Conservation (phyloP, 164 flowering plant species). For the Sextonia rubra region DNA sequence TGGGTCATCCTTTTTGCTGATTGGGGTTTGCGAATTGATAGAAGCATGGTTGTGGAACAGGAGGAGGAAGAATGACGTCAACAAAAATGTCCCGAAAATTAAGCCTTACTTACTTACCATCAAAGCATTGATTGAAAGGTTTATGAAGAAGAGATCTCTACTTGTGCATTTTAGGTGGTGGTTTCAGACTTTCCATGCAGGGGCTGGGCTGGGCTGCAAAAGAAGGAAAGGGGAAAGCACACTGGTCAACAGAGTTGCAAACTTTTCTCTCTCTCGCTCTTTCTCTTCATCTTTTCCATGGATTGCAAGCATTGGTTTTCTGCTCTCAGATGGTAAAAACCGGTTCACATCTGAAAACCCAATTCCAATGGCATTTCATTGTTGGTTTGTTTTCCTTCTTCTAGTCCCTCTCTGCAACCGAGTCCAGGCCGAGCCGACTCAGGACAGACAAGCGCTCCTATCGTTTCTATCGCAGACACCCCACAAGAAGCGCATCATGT, state of each 20-base stretch:
- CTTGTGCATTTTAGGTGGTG: too few species aligned
- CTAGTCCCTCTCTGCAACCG: neutral
- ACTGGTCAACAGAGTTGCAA: neutral
- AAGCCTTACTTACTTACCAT: too few species aligned
- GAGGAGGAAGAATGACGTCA: too few species aligned
- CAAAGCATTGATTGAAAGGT: too few species aligned
- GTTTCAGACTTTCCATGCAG: neutral
- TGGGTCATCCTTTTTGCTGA: too few species aligned
- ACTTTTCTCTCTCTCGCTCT: neutral
- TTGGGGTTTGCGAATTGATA: too few species aligned
- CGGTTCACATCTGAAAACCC: neutral
- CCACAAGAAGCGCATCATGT: conserved; percentile 52
- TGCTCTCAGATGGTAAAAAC: neutral
- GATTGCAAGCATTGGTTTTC: neutral
- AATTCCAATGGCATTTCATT: conserved; percentile 8
- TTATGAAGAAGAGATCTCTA: too few species aligned
- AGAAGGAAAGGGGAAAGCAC: neutral
- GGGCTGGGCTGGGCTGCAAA: neutral
- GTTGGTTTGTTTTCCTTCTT: conserved; percentile 1
- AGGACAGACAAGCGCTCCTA: conserved; percentile 73
- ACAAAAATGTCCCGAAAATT: too few species aligned
- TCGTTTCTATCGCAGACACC: conserved; percentile 45
- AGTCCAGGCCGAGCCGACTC: conserved; percentile 36
- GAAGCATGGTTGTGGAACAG: too few species aligned
- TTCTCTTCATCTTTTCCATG: conserved; percentile 1